Percentiles rank a stretch among this genome's conserved stretches.
phyloP scores from a whole-genome alignment of 441 rosid species.

The Viola pubescens region DNA sequence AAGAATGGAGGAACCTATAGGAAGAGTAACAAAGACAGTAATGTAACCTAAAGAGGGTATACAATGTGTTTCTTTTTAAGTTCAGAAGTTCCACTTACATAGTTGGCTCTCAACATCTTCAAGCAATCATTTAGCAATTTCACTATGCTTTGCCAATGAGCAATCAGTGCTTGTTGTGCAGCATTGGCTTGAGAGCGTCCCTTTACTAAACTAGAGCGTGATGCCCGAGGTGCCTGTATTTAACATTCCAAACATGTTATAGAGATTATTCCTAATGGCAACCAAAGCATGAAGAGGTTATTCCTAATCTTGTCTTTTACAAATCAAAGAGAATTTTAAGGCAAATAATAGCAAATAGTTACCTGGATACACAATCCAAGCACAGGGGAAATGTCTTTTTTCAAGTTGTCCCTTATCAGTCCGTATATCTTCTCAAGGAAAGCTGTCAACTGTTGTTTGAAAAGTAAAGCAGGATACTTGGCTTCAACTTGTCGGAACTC shows the following conservation, averaged over 20 bases:
- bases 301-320: not conserved
- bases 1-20: slow-evolving; percentile 74
- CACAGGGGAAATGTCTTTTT: slow-evolving; percentile 84
- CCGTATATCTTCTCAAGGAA: slow-evolving; percentile 96
- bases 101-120: slow-evolving; percentile 58
- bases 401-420: slow-evolving; percentile 86
- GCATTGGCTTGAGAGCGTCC: slow-evolving; percentile 92
- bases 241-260: slow-evolving; percentile 12
- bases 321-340: not conserved
- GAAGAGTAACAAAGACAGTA: slow-evolving; percentile 12
- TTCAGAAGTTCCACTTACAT: slow-evolving; percentile 39
- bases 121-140: slow-evolving; percentile 60
- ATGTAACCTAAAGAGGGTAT: slow-evolving; percentile 1
- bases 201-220: slow-evolving; percentile 69
- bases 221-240: slow-evolving; percentile 79
- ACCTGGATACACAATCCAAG: slow-evolving; percentile 95
- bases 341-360: slow-evolving; percentile 3
- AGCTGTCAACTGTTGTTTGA: slow-evolving; percentile 96
- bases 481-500: slow-evolving; percentile 92
- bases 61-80: not conserved
- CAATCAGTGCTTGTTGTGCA: slow-evolving; percentile 80
- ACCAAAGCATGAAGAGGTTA: not conserved
- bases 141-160: slow-evolving; percentile 89
- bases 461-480: slow-evolving; percentile 91
- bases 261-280: not conserved